phyloP scores from a whole-genome alignment of 331 rosid species.

The Malus hybrid region DNA sequence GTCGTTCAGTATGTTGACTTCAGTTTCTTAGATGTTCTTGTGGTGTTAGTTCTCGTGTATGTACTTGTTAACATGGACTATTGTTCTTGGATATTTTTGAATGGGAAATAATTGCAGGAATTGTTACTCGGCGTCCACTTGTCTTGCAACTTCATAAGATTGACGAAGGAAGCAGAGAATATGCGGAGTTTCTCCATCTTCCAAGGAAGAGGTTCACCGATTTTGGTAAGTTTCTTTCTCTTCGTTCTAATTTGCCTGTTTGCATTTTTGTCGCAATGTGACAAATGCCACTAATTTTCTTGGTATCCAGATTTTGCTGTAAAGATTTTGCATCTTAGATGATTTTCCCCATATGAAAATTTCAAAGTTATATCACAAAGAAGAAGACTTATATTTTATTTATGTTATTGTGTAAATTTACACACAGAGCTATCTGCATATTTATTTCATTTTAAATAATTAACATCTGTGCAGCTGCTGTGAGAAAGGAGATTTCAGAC shows the following conservation, averaged over 20 bases:
- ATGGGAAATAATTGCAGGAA: conserved; percentile 49
- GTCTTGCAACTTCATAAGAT: conserved; percentile 84
- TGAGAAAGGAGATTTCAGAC: conserved; percentile 88
- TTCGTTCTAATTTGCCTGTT: neutral
- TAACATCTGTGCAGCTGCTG: conserved; percentile 55
- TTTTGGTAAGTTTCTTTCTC: conserved; percentile 45
- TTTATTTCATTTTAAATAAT: neutral
- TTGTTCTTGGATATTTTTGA: neutral
- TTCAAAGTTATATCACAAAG: neutral
- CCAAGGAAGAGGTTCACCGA: conserved; percentile 73
- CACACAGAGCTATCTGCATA: neutral
- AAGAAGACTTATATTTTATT: neutral
- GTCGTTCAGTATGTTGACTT: neutral
- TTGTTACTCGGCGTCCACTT: conserved; percentile 92
- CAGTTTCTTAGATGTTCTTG: neutral
- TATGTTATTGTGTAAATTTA: neutral
- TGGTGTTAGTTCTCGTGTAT: neutral
- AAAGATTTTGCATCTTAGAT: neutral
- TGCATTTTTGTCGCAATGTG: neutral
- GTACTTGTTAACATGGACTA: neutral
- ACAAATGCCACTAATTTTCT: neutral
- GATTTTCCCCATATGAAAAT: neutral
- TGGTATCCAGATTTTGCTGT: neutral
- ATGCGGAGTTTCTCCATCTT: conserved; percentile 89
- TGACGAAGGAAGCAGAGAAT: conserved; percentile 75